These are phyloP conservation scores for Vitis hybrid DNA, from an alignment of 177 flowering plant species.

Conservation along the genomic window DNA sequence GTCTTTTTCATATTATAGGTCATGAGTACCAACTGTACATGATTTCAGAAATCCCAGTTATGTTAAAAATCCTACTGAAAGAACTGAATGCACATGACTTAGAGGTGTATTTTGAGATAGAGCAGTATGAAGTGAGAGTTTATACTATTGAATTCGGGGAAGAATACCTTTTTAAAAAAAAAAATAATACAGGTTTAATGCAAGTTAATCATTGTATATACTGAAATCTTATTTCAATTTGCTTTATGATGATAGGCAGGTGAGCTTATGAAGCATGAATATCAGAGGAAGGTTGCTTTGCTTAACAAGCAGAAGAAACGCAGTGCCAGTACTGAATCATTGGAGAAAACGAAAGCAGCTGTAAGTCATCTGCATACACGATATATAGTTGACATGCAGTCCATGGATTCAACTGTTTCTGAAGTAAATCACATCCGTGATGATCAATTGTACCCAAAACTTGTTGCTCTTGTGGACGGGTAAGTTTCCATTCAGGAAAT, in stretches of 20 bases:
- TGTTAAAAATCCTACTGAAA: too few relatives aligned
- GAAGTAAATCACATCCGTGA: constrained; percentile 87
- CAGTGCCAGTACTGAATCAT: constrained; percentile 50
- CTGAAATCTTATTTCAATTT: constrained; percentile 3
- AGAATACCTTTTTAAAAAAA: too few relatives aligned
- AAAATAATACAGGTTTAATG: not conserved
- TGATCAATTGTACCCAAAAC: constrained; percentile 78
- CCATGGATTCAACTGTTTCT: constrained; percentile 85
- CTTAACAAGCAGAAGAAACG: constrained; percentile 81
- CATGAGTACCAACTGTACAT: not conserved
- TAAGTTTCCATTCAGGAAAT: constrained; percentile 30
- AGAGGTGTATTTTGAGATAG: too few relatives aligned
- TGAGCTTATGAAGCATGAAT: constrained; percentile 87
- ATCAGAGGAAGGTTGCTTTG: constrained; percentile 71
- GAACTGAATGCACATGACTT: too few relatives aligned
- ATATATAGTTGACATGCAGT: constrained; percentile 96
- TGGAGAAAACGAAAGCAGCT: constrained; percentile 92
- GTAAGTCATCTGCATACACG: constrained; percentile 94
- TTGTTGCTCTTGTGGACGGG: constrained; percentile 74
- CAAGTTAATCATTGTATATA: not conserved
- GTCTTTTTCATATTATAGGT: not conserved
- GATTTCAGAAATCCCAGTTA: too few relatives aligned
- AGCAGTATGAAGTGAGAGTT: too few relatives aligned
- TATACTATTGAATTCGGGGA: too few relatives aligned
- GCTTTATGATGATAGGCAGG: constrained; percentile 55